Percentiles rank a stretch among this genome's conserved stretches.
Conservation (phyloP, 768 basidiomycete genomes). For the Boletus barrowsii region DNA sequence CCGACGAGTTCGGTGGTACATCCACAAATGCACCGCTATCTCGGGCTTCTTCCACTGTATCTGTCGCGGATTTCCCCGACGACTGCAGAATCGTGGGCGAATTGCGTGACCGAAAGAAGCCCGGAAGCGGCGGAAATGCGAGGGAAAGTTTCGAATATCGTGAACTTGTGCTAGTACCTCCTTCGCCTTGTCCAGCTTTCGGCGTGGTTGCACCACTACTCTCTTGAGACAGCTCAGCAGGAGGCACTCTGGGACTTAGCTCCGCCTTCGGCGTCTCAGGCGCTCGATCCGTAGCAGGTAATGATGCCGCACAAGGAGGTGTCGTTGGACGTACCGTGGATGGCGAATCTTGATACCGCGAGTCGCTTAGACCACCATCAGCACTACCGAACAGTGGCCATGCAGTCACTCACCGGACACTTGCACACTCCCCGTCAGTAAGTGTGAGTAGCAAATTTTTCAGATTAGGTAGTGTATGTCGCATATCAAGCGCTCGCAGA, state of each 20-base stretch:
- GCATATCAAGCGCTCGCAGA: conserved; percentile 85
- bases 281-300: conserved; percentile 6
- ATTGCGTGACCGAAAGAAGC: conserved; percentile 61
- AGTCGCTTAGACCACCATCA: conserved; percentile 17
- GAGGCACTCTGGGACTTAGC: conserved; percentile 10
- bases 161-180: conserved; percentile 26
- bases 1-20: conserved; percentile 6
- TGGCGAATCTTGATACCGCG: conserved; percentile 20
- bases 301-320: conserved; percentile 20
- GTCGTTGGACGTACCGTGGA: conserved; percentile 24
- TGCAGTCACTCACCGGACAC: conserved; percentile 41
- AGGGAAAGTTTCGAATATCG: conserved; percentile 45
- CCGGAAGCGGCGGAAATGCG: conserved; percentile 60
- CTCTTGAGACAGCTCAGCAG: conserved; percentile 30
- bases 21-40: conserved; percentile 18
- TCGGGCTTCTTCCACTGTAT: conserved; percentile 17
- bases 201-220: conserved; percentile 60
- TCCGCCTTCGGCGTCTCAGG: conserved; percentile 29
- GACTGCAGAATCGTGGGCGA: conserved; percentile 40
- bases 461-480: conserved; percentile 95
- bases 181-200: conserved; percentile 36
- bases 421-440: conserved; percentile 61
- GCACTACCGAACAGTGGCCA: conserved; percentile 1
- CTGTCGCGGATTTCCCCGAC: conserved; percentile 21
- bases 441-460: conserved; percentile 90